A percentile compares a stretch with the other conserved stretches of the same genome.
Conservation (phyloP, 2,329 filamentous ascomycete genomes). For the Pestalotiopsis sp. region DNA sequence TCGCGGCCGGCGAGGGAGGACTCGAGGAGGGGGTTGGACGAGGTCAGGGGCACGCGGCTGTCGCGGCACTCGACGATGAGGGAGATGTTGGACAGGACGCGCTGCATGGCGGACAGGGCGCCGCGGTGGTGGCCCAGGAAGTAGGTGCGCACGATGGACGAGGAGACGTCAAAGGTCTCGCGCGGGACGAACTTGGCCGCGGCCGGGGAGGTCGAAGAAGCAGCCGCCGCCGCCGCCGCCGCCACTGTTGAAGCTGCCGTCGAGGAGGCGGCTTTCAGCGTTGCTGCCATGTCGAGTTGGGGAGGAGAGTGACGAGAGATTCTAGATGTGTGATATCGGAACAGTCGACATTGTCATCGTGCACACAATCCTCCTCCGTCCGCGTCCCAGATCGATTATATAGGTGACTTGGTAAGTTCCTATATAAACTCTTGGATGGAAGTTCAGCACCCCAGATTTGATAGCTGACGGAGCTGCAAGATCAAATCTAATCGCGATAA, state of each 20-base stretch:
- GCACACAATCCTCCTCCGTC: background rate
- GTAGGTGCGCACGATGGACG: constrained; percentile 83
- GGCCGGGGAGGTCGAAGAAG: constrained; percentile 47
- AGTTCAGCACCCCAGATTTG: too few species aligned
- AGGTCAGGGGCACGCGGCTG: constrained; percentile 86
- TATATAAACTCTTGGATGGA: background rate
- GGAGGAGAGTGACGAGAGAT: background rate
- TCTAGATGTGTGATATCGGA: background rate
- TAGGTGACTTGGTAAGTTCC: background rate
- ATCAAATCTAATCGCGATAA: background rate
- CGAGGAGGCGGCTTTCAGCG: background rate
- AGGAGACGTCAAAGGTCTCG: constrained; percentile 69
- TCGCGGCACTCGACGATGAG: constrained; percentile 95
- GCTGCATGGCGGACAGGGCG: constrained; percentile 81
- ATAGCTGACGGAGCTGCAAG: background rate
- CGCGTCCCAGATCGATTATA: background rate
- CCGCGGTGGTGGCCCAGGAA: constrained; percentile 91
- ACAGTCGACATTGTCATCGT: background rate
- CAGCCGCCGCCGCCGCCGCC: constrained; percentile 6
- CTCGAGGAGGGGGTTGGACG: constrained; percentile 89
- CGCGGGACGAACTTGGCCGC: constrained; percentile 69
- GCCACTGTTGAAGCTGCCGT: constrained; percentile 7
- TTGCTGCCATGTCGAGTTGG: background rate
- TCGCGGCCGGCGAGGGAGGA: constrained; percentile 71
- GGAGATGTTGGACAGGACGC: constrained; percentile 76